Conservation (phyloP, 306 rosid genomes). For the Trichosanthes truncata region DNA sequence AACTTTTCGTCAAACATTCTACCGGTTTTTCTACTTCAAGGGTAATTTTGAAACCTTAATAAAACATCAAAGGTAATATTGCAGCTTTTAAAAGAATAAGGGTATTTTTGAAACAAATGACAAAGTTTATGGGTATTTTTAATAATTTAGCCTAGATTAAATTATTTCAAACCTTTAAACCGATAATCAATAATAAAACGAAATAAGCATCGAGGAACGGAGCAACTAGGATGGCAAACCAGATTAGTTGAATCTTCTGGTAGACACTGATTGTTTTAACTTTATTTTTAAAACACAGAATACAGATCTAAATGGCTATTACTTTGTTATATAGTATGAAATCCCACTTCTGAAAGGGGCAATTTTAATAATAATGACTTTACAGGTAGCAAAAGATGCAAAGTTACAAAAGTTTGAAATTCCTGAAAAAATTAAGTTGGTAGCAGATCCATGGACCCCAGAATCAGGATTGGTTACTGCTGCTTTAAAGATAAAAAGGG, state of each 20-base stretch:
- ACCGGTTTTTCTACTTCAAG: too few relatives aligned
- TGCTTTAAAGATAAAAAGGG: conserved; percentile 85
- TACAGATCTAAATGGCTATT: neutral
- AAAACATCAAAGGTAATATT: too few relatives aligned
- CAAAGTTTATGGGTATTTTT: too few relatives aligned
- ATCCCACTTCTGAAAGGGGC: neutral
- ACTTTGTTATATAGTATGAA: neutral
- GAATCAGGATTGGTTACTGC: conserved; percentile 93
- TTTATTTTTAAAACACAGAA: neutral
- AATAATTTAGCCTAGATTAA: too few relatives aligned
- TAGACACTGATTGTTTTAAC: neutral
- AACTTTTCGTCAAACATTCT: too few relatives aligned
- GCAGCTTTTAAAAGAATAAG: too few relatives aligned
- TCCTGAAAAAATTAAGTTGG: conserved; percentile 65
- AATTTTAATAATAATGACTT: neutral
- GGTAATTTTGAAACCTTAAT: too few relatives aligned
- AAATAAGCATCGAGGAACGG: neutral
- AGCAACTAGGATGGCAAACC: neutral
- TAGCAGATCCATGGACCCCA: conserved; percentile 77
- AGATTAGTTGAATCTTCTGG: neutral
- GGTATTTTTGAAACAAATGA: too few relatives aligned
- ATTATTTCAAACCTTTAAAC: too few relatives aligned
- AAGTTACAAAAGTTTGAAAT: conserved; percentile 64
- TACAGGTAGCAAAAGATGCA: conserved; percentile 59
- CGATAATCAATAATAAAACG: too few relatives aligned